Conservation (phyloP, 495 filamentous ascomycete species). For the Letharia columbiana region DNA sequence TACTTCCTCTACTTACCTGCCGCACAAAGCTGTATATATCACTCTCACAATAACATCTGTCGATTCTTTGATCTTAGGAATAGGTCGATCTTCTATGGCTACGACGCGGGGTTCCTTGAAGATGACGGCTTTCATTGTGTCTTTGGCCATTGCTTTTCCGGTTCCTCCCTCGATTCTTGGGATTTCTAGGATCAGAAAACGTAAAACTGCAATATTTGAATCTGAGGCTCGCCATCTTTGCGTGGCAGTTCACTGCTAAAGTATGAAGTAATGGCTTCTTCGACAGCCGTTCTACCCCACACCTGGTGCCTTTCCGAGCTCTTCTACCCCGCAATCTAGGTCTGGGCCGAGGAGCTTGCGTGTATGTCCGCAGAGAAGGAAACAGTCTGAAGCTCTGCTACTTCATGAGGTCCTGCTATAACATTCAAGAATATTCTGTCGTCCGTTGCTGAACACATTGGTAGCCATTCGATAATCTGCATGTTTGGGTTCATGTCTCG, state of each 20-base stretch:
- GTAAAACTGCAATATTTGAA: background rate
- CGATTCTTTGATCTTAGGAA: conserved; percentile 54
- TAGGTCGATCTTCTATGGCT: conserved; percentile 40
- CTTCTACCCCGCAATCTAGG: conserved; percentile 20
- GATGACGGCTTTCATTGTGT: conserved; percentile 42
- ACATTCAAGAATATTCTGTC: background rate
- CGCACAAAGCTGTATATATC: conserved; percentile 77
- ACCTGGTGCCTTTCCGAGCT: conserved; percentile 33
- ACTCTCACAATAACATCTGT: conserved; percentile 83
- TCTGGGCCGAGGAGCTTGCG: conserved; percentile 15
- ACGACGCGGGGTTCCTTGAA: conserved; percentile 43
- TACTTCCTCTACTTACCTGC: conserved; percentile 53
- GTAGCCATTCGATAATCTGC: background rate
- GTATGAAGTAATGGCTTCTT: conserved; percentile 10
- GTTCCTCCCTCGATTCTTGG: conserved; percentile 12
- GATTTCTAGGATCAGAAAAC: background rate
- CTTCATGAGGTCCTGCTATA: background rate
- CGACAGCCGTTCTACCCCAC: conserved; percentile 9
- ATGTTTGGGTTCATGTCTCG: background rate
- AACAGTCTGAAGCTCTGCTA: background rate
- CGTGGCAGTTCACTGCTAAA: background rate
- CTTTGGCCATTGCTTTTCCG: conserved; percentile 25
- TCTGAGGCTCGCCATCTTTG: background rate
- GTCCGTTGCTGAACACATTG: background rate
- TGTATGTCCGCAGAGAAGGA: background rate